Conservation (phyloP, 176 grass and related monocot genomes). For the Cenchrus americanus region DNA sequence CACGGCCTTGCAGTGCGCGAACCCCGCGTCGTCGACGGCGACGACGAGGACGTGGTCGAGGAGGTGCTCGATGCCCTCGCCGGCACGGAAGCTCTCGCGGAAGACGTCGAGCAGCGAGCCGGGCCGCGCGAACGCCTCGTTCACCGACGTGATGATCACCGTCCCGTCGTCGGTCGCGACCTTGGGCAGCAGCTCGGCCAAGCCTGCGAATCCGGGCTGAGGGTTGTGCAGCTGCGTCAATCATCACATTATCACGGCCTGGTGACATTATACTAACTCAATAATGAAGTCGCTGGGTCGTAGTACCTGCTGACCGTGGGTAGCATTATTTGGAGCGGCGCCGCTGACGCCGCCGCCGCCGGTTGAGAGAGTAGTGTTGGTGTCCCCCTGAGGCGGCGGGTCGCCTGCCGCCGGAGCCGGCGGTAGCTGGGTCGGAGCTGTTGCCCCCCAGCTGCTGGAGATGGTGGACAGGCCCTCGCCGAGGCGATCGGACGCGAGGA, state of each 20-base stretch:
- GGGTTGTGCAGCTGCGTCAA: not conserved
- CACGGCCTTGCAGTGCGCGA: constrained; percentile 47
- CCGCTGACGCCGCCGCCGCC: not conserved
- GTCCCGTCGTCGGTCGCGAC: constrained; percentile 47
- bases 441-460: not conserved
- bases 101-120: constrained; percentile 60
- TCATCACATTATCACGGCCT: not conserved
- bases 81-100: constrained; percentile 59
- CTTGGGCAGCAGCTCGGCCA: constrained; percentile 45
- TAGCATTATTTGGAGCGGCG: not conserved
- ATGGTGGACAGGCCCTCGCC: constrained; percentile 1
- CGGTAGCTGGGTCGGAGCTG: not conserved
- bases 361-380: not conserved
- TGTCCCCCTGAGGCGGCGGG: not conserved
- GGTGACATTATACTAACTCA: too few relatives aligned
- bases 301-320: not conserved
- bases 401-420: not conserved
- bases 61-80: constrained; percentile 47
- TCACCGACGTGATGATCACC: constrained; percentile 63
- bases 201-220: constrained; percentile 44
- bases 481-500: constrained; percentile 39
- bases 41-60: constrained; percentile 56
- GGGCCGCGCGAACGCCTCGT: constrained; percentile 50
- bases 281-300: too few relatives aligned
- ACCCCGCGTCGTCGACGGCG: constrained; percentile 44